Base-by-base conservation (phyloP, 805 yeast genomes). In the Candida sonorensis region DNA sequence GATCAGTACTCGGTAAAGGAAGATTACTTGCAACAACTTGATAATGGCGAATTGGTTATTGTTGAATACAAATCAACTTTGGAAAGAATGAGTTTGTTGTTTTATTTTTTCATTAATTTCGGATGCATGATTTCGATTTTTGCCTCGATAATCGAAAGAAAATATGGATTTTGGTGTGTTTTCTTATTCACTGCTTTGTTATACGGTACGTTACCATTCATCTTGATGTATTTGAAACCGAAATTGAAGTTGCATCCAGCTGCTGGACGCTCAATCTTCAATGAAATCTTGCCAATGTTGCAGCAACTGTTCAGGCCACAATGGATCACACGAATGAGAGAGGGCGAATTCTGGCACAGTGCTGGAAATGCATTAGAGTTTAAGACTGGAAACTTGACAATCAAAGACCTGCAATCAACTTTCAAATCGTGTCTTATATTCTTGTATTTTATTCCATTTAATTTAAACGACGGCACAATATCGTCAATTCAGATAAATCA, bases 1-100 rank as follows among this genome's bases (percentile, higher is more conserved):
- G 84, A 80, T 44, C 86, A 79, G 55, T 77, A 76, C 53, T 69
- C 75, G 23, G 64, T 69, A 48, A 61, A 70, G 26, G 66, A 67
- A 42, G 78, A 75, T 34, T 69, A 36, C 68, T 70, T 54, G 56
- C 67, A 35, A 64, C 68, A 42, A 74, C 68, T 68, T 27, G 70
- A 80, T 4, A 18, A 44, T 15, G 75, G 75, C 2, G 77, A 74
- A 48, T 62, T 67, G 23, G 87, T 81, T 17, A 69, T 83, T 41
- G 57, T 68, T 17, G 73, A 67, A 40, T 57, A 67, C 24, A 61
- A 64, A 43, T 59, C 69, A 40, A 53, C 70, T 1, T 48, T 68
- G 27, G 61, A 57, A 33, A 46, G 55, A 36, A 37, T 61, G 41
- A 51, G 67, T 30, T 54, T 68, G 42, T 57, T 65, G 16, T 72